Evolutionary conservation across 2,329 filamentous ascomycete species (phyloP).

Genomic region (Torrubiella hemipterigena): DNA sequence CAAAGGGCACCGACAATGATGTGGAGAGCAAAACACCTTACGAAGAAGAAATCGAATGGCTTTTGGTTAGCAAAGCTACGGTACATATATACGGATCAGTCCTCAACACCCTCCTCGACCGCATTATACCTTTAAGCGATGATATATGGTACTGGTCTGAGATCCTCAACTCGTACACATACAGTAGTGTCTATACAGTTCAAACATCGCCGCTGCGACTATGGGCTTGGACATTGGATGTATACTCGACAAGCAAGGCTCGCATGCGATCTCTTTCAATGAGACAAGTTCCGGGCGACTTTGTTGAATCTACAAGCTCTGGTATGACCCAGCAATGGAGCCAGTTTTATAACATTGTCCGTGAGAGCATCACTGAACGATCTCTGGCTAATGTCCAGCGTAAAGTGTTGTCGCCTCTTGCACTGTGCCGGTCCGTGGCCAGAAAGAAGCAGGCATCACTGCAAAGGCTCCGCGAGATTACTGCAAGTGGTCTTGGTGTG

Average conservation of each 20-base stretch:
- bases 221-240: slow-evolving; percentile 58
- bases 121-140: slow-evolving; percentile 72
- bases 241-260: slow-evolving; percentile 50
- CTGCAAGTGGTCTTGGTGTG: slow-evolving; percentile 76
- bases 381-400: slow-evolving; percentile 60
- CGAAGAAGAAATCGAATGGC: slow-evolving; percentile 77
- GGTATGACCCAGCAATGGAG: slow-evolving; percentile 43
- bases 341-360: slow-evolving; percentile 71
- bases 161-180: slow-evolving; percentile 64
- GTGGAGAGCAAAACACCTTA: slow-evolving; percentile 34
- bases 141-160: slow-evolving; percentile 97
- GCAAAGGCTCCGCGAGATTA: slow-evolving; percentile 63
- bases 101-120: slow-evolving; percentile 64
- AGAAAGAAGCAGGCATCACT: slow-evolving; percentile 61
- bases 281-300: slow-evolving; percentile 15
- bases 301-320: slow-evolving; percentile 21
- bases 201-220: slow-evolving; percentile 73
- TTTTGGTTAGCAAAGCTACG: slow-evolving; percentile 80
- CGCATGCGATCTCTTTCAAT: slow-evolving; percentile 26
- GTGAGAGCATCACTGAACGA: slow-evolving; percentile 60
- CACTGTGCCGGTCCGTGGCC: slow-evolving; percentile 62
- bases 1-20: slow-evolving; percentile 15
- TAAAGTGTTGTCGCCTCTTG: slow-evolving; percentile 66
- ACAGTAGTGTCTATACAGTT: slow-evolving; percentile 70
- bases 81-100: slow-evolving; percentile 81